phyloP scores from a whole-genome alignment of 805 yeast genomes.

The Helenozyma rhizophorensis region DNA sequence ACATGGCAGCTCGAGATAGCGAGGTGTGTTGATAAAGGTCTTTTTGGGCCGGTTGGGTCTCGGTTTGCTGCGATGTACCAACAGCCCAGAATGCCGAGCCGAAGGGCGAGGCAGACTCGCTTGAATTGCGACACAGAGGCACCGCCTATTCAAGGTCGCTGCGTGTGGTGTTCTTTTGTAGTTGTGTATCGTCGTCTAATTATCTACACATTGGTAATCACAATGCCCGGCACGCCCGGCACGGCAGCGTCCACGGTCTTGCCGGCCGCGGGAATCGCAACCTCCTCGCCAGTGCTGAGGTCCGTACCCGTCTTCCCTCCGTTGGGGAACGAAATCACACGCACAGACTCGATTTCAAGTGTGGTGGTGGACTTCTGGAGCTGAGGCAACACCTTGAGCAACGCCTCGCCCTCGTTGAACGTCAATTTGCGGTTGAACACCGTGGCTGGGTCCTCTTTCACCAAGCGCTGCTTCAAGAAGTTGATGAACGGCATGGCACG shows the following conservation, averaged over 20 bases:
- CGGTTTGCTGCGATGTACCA: too few relatives aligned
- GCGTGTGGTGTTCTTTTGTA: too few relatives aligned
- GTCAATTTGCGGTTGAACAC: slow-evolving; percentile 88
- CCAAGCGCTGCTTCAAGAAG: slow-evolving; percentile 74
- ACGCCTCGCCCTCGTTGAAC: slow-evolving; percentile 70
- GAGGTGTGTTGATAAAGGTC: too few relatives aligned
- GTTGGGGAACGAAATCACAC: slow-evolving; percentile 57
- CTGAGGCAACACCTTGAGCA: slow-evolving; percentile 51
- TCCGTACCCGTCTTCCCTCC: slow-evolving; percentile 64
- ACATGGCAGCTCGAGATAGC: too few relatives aligned
- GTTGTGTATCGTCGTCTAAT: too few relatives aligned
- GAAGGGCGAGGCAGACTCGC: too few relatives aligned
- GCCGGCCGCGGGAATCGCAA: slow-evolving; percentile 57
- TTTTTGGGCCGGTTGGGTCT: too few relatives aligned
- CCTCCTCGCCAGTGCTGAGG: slow-evolving; percentile 63
- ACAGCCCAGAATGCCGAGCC: too few relatives aligned
- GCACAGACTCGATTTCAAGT: slow-evolving; percentile 47
- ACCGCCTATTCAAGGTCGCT: too few relatives aligned
- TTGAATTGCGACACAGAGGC: too few relatives aligned
- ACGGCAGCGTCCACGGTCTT: slow-evolving; percentile 78
- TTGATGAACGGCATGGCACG: slow-evolving; percentile 97
- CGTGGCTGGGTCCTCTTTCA: slow-evolving; percentile 61
- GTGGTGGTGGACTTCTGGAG: slow-evolving; percentile 64
- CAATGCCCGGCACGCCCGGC: slow-evolving; percentile 91
- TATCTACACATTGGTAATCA: slow-evolving; percentile 53